Evolutionary conservation across 331 rosid species (phyloP).

Genomic region (Erythrophleum ivorense): DNA sequence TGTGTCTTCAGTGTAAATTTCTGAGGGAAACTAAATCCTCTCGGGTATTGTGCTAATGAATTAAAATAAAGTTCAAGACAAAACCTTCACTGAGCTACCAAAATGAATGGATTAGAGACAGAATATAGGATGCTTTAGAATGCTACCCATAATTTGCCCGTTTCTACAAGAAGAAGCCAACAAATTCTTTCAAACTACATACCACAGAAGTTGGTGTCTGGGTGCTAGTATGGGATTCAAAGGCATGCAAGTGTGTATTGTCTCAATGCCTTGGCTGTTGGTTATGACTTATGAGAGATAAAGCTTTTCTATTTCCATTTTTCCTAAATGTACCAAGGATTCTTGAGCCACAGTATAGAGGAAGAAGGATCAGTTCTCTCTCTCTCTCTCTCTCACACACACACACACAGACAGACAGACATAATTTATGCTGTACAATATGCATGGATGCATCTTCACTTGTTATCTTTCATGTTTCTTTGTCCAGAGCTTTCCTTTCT

Average conservation of each 20-base stretch:
- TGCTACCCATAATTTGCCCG: conserved; percentile 18
- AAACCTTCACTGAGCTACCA: not conserved
- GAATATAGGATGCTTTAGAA: conserved; percentile 16
- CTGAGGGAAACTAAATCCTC: conserved; percentile 5
- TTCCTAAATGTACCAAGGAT: not conserved
- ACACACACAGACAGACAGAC: not conserved
- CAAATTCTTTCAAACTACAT: conserved; percentile 11
- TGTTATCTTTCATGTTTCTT: conserved; percentile 12
- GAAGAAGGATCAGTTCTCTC: conserved; percentile 12
- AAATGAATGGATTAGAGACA: conserved; percentile 17
- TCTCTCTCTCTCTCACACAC: not conserved
- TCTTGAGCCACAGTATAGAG: conserved; percentile 6
- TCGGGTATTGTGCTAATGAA: not conserved
- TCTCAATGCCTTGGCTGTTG: conserved; percentile 23
- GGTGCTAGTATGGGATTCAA: conserved; percentile 17
- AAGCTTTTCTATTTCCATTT: not conserved
- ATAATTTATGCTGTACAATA: not conserved
- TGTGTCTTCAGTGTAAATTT: conserved; percentile 13
- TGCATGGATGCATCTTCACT: conserved; percentile 12
- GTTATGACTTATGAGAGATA: conserved; percentile 10
- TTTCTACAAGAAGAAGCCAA: not conserved
- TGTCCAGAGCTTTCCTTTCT: conserved; percentile 15
- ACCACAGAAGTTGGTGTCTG: not conserved
- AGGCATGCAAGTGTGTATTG: not conserved
- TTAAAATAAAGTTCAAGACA: not conserved